Conservation (phyloP, 352 stramenopile species). For the Vaucheria bursata region DNA sequence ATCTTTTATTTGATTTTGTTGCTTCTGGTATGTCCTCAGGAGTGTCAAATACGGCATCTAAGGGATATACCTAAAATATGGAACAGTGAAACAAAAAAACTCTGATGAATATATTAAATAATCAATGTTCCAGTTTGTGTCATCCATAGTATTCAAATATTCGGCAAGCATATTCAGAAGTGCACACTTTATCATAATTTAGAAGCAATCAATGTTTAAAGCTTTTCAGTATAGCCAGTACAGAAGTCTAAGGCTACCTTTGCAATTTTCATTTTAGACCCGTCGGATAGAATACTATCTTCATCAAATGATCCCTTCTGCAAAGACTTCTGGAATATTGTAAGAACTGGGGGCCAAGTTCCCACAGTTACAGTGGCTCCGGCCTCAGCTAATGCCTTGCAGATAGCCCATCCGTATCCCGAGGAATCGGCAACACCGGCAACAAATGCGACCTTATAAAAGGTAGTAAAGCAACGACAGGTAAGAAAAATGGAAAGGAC, state of each 20-base stretch:
- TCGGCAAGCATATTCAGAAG: background rate
- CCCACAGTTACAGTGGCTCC: slow-evolving; percentile 70
- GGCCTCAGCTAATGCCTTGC: slow-evolving; percentile 62
- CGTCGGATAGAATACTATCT: slow-evolving; percentile 60
- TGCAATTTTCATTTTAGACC: slow-evolving; percentile 66
- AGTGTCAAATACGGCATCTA: slow-evolving; percentile 70
- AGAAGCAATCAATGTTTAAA: too few species aligned
- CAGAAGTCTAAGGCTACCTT: slow-evolving; percentile 43
- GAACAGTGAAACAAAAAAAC: too few species aligned
- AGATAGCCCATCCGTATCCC: slow-evolving; percentile 74
- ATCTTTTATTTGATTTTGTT: slow-evolving; percentile 70
- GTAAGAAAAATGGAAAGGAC: too few species aligned
- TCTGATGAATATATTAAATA: too few species aligned
- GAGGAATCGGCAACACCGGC: slow-evolving; percentile 69
- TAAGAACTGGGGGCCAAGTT: slow-evolving; percentile 71
- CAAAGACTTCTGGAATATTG: slow-evolving; percentile 68
- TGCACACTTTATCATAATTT: too few species aligned
- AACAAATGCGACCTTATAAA: slow-evolving; percentile 64
- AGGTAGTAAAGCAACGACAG: too few species aligned
- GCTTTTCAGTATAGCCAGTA: too few species aligned
- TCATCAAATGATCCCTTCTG: slow-evolving; percentile 65
- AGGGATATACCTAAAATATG: slow-evolving; percentile 64
- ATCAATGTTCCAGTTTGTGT: background rate
- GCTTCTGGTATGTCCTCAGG: slow-evolving; percentile 68
- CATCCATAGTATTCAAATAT: background rate